Evolutionary conservation across 768 basidiomycete genomes (phyloP), one percentile per base, ranked within the genome.

Genomic region (Rickenella mellea): DNA sequence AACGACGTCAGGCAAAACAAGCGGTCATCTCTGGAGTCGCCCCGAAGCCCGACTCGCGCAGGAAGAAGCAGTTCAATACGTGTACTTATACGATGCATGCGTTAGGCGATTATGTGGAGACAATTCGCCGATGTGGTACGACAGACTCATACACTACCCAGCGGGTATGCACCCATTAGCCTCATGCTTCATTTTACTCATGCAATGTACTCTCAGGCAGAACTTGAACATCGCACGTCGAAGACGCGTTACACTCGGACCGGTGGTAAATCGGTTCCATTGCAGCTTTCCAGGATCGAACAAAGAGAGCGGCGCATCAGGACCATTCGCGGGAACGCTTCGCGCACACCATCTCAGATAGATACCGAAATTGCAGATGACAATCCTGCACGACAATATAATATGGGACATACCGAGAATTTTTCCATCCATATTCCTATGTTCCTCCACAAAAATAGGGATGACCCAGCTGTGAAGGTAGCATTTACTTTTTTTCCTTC

Each of bases 91-190:
- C 40, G 21, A 4, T 29, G 7, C 44, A 45, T 39, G 17, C 39
- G 10, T 27, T 45, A 14, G 44, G 44, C 9, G 22, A 45, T 27
- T 64, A 65, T 33, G 42, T 53, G 0, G 19, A 31, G 0, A 32
- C 40, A 0, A 65, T 69, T 7, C 15, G 21, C 0, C 0, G 2
- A 0, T 58, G 51, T 29, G 63, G 69, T 0, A 63, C 62, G 1
- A 60, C 60, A 3, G 64, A 71, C 33, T 54, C 51, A 1, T 69
- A 62, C 42, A 59, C 61, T 0, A 69, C 64, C 1, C 59, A 65
- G 19, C 32, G 53, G 8, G 67, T 70, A 35, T 4, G 52, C 35
- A n/a, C 10, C 10, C 14, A 31, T 6, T 12, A n/a, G n/a, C n/a
- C 24, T 4, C 22, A 9, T 6, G 10, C 3, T 30, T 24, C 24